Evolutionary conservation across 2,329 filamentous ascomycete genomes (phyloP).

Genomic region (Fusarium paranaense): DNA sequence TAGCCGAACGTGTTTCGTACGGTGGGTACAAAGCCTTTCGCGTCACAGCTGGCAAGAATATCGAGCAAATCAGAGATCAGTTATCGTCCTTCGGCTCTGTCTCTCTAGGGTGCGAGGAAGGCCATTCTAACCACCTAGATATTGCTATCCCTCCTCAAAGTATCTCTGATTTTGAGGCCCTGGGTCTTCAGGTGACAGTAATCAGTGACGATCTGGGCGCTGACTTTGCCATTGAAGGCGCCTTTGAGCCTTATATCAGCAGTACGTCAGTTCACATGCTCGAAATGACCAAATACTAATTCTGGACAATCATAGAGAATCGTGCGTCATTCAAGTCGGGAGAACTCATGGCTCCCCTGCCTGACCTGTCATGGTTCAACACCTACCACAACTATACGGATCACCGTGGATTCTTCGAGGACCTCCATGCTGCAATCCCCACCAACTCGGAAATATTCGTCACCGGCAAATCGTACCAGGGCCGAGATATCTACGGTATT

Average conservation of each 20-base stretch:
- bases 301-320: background rate
- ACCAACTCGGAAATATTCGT: constrained; percentile 60
- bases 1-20: constrained; percentile 31
- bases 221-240: constrained; percentile 36
- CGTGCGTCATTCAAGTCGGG: background rate
- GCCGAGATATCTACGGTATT: constrained; percentile 69
- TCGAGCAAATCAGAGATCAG: constrained; percentile 32
- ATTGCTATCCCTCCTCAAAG: constrained; percentile 42
- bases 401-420: constrained; percentile 60
- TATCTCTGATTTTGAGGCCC: constrained; percentile 33
- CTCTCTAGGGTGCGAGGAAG: constrained; percentile 33
- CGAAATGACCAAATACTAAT: background rate
- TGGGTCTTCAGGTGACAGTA: constrained; percentile 34
- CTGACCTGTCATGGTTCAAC: constrained; percentile 58
- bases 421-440: constrained; percentile 56
- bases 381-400: constrained; percentile 64
- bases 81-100: constrained; percentile 36
- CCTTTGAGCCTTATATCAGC: constrained; percentile 24
- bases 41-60: constrained; percentile 32
- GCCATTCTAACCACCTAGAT: constrained; percentile 34
- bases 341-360: background rate
- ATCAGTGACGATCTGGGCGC: constrained; percentile 40
- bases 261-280: background rate
- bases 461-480: constrained; percentile 60
- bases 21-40: constrained; percentile 40